These are phyloP conservation scores for Mortierella claussenii DNA, from an alignment of 192 early-diverging fungal genomes.

Conservation along the genomic window DNA sequence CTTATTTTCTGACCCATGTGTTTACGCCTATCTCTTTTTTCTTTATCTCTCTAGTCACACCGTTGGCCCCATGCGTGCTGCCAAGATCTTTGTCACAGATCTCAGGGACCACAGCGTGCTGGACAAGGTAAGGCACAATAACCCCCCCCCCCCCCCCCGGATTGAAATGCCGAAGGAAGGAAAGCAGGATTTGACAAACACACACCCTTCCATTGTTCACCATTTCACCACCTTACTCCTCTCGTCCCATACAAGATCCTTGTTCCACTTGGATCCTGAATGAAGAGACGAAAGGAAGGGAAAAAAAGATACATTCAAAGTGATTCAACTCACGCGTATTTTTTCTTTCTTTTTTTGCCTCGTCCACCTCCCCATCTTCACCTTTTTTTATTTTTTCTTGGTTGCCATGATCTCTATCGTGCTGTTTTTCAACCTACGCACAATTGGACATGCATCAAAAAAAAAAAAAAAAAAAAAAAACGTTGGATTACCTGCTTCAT, in stretches of 20 bases:
- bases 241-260: no score
- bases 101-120: conserved; percentile 75
- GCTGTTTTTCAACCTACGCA: conserved; percentile 51
- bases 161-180: no score
- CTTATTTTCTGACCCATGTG: not conserved
- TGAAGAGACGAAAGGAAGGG: no score
- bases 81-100: conserved; percentile 93
- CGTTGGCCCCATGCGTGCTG: conserved; percentile 98
- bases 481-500: not conserved
- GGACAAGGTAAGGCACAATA: conserved; percentile 64
- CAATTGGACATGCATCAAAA: not conserved
- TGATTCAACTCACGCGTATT: conserved; percentile 54
- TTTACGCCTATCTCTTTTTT: no score
- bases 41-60: conserved; percentile 73
- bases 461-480: not conserved
- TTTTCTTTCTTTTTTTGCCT: conserved; percentile 8
- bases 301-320: no score
- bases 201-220: not conserved
- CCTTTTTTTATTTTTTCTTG: not conserved
- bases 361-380: not conserved
- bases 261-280: no score
- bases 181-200: no score
- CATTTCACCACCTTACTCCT: no score
- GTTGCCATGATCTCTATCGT: conserved; percentile 16
- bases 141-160: no score